Conservation (phyloP, 441 rosid genomes). For the Sinapis alba region DNA sequence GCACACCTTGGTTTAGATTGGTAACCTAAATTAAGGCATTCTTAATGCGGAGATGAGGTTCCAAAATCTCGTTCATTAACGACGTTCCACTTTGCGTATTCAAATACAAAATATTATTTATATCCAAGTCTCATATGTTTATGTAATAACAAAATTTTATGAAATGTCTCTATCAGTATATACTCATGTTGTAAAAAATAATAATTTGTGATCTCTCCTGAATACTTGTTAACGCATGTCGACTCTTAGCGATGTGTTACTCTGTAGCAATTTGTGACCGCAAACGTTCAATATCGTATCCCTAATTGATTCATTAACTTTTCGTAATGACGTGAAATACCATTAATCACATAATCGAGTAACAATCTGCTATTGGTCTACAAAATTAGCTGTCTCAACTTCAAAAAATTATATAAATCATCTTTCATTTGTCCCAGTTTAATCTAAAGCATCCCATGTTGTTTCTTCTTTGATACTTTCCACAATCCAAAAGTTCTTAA, state of each 20-base stretch:
- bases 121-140: background rate
- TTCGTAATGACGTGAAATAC: background rate
- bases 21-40: background rate
- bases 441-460: constrained; percentile 48
- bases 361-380: constrained; percentile 8
- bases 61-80: background rate
- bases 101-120: background rate
- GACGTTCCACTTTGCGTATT: background rate
- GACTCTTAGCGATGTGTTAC: background rate
- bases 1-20: background rate
- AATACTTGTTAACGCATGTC: background rate
- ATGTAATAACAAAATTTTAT: background rate
- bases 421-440: constrained; percentile 16
- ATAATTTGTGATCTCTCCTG: background rate
- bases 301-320: background rate
- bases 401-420: constrained; percentile 9
- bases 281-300: background rate
- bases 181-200: background rate
- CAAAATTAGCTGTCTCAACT: constrained; percentile 8
- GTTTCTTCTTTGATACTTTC: constrained; percentile 40
- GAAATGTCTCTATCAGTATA: background rate
- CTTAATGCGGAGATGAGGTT: background rate
- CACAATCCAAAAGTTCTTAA: constrained; percentile 33
- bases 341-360: constrained; percentile 4
- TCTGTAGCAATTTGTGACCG: background rate